Conservation (phyloP, 225 moss, liverwort and hornwort genomes). For the Pseudisothecium myosuroides region DNA sequence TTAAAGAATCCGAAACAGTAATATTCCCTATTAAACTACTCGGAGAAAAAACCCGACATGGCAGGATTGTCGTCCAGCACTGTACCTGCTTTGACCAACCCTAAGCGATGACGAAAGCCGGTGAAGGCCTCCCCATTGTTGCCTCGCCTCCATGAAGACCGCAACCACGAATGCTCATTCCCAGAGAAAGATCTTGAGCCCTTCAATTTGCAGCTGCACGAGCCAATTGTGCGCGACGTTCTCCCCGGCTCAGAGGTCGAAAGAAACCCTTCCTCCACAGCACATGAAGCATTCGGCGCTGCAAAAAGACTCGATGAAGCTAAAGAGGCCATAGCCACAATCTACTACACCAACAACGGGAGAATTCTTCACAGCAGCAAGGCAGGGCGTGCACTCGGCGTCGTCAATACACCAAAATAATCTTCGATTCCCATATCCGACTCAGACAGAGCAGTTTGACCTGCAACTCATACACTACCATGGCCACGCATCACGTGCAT, state of each 20-base stretch:
- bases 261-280: conserved; percentile 10
- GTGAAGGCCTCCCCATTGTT: neutral
- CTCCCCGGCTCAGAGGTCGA: conserved; percentile 10
- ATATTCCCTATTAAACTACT: neutral
- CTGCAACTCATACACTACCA: neutral
- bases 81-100: conserved; percentile 24
- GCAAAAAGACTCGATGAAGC: neutral
- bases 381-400: neutral
- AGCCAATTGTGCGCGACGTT: neutral
- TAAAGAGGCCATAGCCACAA: conserved; percentile 16
- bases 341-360: neutral
- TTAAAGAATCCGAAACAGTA: neutral
- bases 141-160: conserved; percentile 4
- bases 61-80: neutral
- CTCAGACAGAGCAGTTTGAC: neutral
- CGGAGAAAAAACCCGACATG: neutral
- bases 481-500: neutral
- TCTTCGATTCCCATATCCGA: neutral
- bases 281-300: conserved; percentile 1
- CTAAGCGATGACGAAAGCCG: neutral
- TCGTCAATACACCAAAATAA: neutral
- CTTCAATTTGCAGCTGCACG: conserved; percentile 20
- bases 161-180: conserved; percentile 10
- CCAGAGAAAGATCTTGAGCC: neutral
- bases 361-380: neutral